Base-by-base conservation (phyloP, 495 filamentous ascomycete species). In the Bacidia rubella region DNA sequence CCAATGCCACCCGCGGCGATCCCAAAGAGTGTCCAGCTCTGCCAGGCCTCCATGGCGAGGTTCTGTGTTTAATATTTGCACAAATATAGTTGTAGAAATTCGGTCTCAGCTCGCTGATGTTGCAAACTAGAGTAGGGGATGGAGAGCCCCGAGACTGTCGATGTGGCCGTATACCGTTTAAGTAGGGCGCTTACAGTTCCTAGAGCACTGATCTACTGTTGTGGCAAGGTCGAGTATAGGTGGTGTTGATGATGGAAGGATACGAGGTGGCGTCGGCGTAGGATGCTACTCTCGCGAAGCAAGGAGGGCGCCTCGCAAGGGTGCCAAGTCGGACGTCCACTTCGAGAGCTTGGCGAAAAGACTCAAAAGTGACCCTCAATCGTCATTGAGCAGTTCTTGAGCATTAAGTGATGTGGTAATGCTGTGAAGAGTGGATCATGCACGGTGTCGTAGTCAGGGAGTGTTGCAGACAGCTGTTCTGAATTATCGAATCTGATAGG, bases 11-110 rank as follows among this genome's bases (percentile, higher is more conserved):
- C 43, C 20, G 46, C 51, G 11, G 46, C 22, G 38, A 57, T 21
- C 26, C 47, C 60, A 21, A 62, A 32, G 27, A 62, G 43, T 12
- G 46, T 52, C 60, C 60, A 62, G 48, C 54, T 62, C 42, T 57
- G 42, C 60, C 57, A 62, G 45, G 54, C 47, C 17, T 62, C 57
- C 56, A 58, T 58, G 24, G n/a, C 27, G 9, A 44, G 7, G 12
- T 7, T 9, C 7, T n/a, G 12, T 5, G 5, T 44, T 7, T 9
- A 44, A 44, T 44, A 17, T n/a, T 20, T n/a, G n/a, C n/a, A n/a
- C n/a, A n/a, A n/a, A n/a, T n/a, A n/a, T n/a, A n/a, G n/a, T n/a
- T n/a, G n/a, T n/a, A n/a, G n/a, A n/a, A n/a, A n/a, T n/a, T n/a
- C n/a, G n/a, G n/a, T n/a, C n/a, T n/a, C n/a, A n/a, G n/a, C n/a